phyloP scores from a whole-genome alignment of 306 rosid species.

The Styphnolobium japonicum region DNA sequence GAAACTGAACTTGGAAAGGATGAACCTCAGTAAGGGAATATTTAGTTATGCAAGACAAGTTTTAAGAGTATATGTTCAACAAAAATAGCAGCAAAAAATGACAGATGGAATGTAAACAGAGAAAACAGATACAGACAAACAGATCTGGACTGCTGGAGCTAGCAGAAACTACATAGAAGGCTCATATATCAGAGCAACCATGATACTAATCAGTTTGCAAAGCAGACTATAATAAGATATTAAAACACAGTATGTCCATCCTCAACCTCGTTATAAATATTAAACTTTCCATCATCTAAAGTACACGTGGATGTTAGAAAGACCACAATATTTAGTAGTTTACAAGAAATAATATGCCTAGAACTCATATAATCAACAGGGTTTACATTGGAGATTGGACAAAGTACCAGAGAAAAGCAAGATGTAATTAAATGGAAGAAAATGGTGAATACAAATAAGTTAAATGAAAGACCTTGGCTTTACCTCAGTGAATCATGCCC shows the following conservation, averaged over 20 bases:
- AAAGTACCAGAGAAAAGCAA: neutral
- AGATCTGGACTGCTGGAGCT: neutral
- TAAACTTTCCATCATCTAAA: conserved; percentile 4
- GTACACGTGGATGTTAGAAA: neutral
- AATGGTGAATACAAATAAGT: neutral
- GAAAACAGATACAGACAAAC: neutral
- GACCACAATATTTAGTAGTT: neutral
- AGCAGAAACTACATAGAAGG: neutral
- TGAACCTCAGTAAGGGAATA: neutral
- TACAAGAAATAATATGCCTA: neutral
- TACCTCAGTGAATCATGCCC: conserved; percentile 44
- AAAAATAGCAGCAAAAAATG: neutral
- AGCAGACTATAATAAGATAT: neutral
- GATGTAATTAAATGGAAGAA: neutral
- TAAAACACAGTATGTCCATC: neutral
- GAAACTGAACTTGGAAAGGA: neutral
- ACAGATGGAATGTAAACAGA: neutral
- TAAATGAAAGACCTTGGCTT: conserved; percentile 9
- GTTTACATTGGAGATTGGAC: neutral
- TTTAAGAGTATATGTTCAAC: neutral
- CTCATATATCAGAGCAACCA: neutral
- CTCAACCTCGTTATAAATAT: neutral
- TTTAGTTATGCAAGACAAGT: neutral
- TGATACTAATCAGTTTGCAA: neutral
- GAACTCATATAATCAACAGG: neutral